Evolutionary conservation across 2,329 filamentous ascomycete genomes (phyloP).

Genomic region (Colletotrichum australisinense): DNA sequence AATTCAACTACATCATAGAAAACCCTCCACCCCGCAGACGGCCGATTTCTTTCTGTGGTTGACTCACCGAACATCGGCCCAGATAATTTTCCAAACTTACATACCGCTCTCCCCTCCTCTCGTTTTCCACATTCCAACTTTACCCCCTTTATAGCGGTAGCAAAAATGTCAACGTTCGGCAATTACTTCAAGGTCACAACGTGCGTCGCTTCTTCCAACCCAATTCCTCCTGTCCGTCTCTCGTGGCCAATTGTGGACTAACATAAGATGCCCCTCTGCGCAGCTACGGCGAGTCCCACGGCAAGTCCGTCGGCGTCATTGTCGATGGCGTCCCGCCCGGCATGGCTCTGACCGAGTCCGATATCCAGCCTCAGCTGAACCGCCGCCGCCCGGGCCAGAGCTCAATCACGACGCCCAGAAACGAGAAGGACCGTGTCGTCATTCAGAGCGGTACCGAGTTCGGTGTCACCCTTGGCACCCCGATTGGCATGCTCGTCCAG

Average conservation of each 20-base stretch:
- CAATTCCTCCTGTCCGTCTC: slow-evolving; percentile 20
- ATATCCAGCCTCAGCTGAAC: slow-evolving; percentile 96
- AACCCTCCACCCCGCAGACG: slow-evolving; percentile 33
- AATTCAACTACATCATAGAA: slow-evolving; percentile 15
- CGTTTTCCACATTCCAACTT: slow-evolving; percentile 1
- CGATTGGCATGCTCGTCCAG: slow-evolving; percentile 86
- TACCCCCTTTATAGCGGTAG: slow-evolving; percentile 18
- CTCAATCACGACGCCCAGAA: slow-evolving; percentile 88
- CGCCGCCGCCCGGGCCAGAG: slow-evolving; percentile 90
- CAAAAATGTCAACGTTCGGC: slow-evolving; percentile 88
- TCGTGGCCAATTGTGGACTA: slow-evolving; percentile 25
- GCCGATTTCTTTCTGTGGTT: slow-evolving; percentile 18
- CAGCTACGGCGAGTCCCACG: slow-evolving; percentile 77
- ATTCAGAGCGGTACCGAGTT: slow-evolving; percentile 95
- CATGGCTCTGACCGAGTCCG: slow-evolving; percentile 83
- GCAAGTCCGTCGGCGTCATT: slow-evolving; percentile 92
- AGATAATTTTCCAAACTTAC: slow-evolving; percentile 15
- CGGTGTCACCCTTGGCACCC: slow-evolving; percentile 89
- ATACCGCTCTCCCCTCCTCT: not conserved
- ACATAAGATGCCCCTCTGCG: slow-evolving; percentile 11
- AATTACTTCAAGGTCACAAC: slow-evolving; percentile 85
- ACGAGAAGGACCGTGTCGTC: slow-evolving; percentile 91
- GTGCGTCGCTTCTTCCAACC: slow-evolving; percentile 58
- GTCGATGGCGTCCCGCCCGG: slow-evolving; percentile 93
- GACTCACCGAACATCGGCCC: slow-evolving; percentile 33